phyloP scores from a whole-genome alignment of 2,329 filamentous ascomycete species.

The Fusarium tuaranense region DNA sequence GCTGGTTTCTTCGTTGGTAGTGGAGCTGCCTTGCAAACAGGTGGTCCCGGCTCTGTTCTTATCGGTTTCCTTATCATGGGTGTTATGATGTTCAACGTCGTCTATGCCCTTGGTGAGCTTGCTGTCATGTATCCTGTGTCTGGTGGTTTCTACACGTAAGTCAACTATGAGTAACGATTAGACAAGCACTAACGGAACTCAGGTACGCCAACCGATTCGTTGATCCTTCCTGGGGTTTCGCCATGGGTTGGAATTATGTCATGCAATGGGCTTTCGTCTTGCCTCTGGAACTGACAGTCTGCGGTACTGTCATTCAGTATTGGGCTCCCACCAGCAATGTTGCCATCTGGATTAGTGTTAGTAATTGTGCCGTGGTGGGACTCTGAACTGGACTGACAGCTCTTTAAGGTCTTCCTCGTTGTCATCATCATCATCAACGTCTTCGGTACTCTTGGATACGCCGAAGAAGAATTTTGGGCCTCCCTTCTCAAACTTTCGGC shows the following conservation, averaged over 20 bases:
- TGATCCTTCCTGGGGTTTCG: constrained; percentile 61
- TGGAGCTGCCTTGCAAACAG: constrained; percentile 54
- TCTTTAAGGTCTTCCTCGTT: constrained; percentile 59
- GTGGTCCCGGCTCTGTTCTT: constrained; percentile 54
- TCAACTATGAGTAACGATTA: too few relatives aligned
- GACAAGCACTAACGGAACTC: constrained; percentile 4
- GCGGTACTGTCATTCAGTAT: constrained; percentile 60
- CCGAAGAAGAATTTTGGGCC: constrained; percentile 71
- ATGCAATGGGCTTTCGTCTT: constrained; percentile 59
- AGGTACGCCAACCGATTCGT: constrained; percentile 67
- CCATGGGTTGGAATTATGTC: constrained; percentile 64
- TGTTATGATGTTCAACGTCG: constrained; percentile 70
- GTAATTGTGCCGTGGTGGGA: too few relatives aligned
- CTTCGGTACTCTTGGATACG: constrained; percentile 67
- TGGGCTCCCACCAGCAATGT: constrained; percentile 59
- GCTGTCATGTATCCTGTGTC: constrained; percentile 56
- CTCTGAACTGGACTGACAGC: neutral
- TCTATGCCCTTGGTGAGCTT: constrained; percentile 71
- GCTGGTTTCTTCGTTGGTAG: constrained; percentile 73
- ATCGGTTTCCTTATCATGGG: constrained; percentile 67
- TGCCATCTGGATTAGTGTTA: constrained; percentile 61
- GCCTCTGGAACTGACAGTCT: constrained; percentile 62
- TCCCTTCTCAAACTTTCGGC: constrained; percentile 68
- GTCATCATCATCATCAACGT: constrained; percentile 65
- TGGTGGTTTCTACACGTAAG: constrained; percentile 65